Evolutionary conservation across 345 rosid species (phyloP), one percentile per base, ranked within the genome.

Genomic region (Hibiscus trionum): DNA sequence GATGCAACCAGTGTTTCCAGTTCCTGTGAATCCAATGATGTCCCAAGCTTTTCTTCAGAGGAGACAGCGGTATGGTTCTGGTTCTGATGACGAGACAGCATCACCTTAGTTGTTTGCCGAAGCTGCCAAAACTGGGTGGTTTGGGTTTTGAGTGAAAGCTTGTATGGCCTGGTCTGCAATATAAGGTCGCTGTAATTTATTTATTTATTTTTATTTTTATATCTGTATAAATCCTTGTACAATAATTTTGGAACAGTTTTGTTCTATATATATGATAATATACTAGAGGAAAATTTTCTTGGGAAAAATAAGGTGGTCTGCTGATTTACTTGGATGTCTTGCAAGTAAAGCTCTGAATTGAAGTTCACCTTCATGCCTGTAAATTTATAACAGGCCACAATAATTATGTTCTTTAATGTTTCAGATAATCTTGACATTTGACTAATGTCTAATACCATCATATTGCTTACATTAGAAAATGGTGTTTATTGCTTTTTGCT

Each of bases 41-140:
- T 90, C 90, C 44, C 94, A 81, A 39, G 79, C 73, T 44, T 77
- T 86, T 39, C 83, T 83, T 35, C 83, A 76, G 4, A 84, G 83
- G 56, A 79, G 77, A 79, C 82, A 50, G 26, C 85, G 72, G 66
- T 53, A 75, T 78, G 77, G 87, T 62, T 88, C 84, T 77, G 76
- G 88, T 62, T 88, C 85, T 0, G 91, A 89, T 16, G 97, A 92
- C 15, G 96, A 86, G 59, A 84, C 79, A 47, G 29, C 77, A 61
- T 78, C 90, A 65, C 83, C 82, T 53, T 87, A 82, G 86, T 29
- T 49, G 67, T 66, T 55, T 64, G 26, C 53, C 53, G 24, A 47
- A 27, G 31, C 67, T 60, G 75, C 81, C 50, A 7, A 37, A 21
- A 67, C 17, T 46, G 19, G 77, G 77, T 72, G 69, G 77, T 62